Evolutionary conservation across 257 asterid species (phyloP).

Genomic region (Primulina huaijiensis): DNA sequence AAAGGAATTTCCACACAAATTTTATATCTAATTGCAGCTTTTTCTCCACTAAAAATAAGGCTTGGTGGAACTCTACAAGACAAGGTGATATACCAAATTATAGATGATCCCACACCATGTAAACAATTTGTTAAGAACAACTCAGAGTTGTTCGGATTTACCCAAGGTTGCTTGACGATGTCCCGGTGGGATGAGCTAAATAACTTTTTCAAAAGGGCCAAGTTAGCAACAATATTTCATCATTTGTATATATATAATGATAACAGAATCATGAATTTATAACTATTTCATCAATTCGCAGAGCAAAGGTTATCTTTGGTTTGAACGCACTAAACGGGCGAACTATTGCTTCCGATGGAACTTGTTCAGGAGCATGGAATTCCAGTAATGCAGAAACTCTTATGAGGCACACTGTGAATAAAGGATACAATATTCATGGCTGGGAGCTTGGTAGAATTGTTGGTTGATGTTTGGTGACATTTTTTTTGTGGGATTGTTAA

Average conservation of each 20-base stretch:
- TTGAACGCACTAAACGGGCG: slow-evolving; percentile 68
- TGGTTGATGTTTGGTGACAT: neutral
- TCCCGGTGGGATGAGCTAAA: slow-evolving; percentile 82
- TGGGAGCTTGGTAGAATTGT: slow-evolving; percentile 85
- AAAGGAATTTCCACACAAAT: slow-evolving; percentile 12
- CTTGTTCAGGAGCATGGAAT: slow-evolving; percentile 66
- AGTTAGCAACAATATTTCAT: slow-evolving; percentile 36
- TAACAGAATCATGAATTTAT: too few species aligned
- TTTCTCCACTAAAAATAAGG: slow-evolving; percentile 73
- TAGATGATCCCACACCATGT: slow-evolving; percentile 42
- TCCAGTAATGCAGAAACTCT: slow-evolving; percentile 68
- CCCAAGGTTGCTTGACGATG: slow-evolving; percentile 71
- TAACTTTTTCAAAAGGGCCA: slow-evolving; percentile 53
- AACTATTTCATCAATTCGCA: slow-evolving; percentile 27
- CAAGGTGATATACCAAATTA: slow-evolving; percentile 55
- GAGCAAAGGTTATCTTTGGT: slow-evolving; percentile 73
- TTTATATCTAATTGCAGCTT: slow-evolving; percentile 47
- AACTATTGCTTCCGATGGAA: slow-evolving; percentile 39
- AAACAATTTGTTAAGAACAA: slow-evolving; percentile 35
- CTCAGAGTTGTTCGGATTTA: slow-evolving; percentile 61
- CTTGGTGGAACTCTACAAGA: slow-evolving; percentile 93
- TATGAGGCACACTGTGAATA: slow-evolving; percentile 53
- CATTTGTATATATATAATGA: neutral
- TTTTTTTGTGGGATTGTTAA: neutral
- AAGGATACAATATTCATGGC: slow-evolving; percentile 51